These are phyloP conservation scores for Mycena crocata DNA, from an alignment of 768 basidiomycete species.

Conservation along the genomic window DNA sequence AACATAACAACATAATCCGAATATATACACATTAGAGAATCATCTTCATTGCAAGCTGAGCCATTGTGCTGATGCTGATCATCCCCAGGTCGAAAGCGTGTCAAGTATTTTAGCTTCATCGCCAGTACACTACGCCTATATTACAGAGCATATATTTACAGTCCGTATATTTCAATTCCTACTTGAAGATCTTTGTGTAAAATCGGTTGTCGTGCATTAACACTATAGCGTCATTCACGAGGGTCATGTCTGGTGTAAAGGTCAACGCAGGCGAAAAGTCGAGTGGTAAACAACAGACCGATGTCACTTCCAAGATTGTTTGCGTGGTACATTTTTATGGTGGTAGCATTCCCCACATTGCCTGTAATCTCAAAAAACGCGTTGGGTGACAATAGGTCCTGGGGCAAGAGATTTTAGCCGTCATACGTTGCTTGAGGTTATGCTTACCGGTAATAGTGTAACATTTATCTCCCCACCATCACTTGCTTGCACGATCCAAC, in stretches of 20 bases:
- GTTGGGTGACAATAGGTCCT: conserved; percentile 10
- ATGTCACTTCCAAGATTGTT: conserved; percentile 11
- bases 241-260: conserved; percentile 15
- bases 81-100: too few relatives aligned
- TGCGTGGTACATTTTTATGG: conserved; percentile 10
- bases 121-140: too few relatives aligned
- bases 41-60: too few relatives aligned
- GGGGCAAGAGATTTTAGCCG: background rate
- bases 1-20: conserved; percentile 32
- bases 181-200: conserved; percentile 13
- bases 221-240: conserved; percentile 25
- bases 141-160: background rate
- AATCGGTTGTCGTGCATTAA: conserved; percentile 30
- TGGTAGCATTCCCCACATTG: conserved; percentile 5
- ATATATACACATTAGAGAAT: conserved; percentile 20
- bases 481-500: conserved; percentile 23
- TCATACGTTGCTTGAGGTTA: background rate
- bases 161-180: background rate
- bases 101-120: too few relatives aligned
- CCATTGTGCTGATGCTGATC: too few relatives aligned
- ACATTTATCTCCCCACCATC: conserved; percentile 26
- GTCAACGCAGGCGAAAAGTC: background rate
- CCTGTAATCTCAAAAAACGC: conserved; percentile 23
- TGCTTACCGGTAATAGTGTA: conserved; percentile 11
- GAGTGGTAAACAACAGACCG: background rate